A percentile compares a stretch with the other conserved stretches of the same genome.
Conservation (phyloP, 495 filamentous ascomycete genomes). For the Xylaria longipes region DNA sequence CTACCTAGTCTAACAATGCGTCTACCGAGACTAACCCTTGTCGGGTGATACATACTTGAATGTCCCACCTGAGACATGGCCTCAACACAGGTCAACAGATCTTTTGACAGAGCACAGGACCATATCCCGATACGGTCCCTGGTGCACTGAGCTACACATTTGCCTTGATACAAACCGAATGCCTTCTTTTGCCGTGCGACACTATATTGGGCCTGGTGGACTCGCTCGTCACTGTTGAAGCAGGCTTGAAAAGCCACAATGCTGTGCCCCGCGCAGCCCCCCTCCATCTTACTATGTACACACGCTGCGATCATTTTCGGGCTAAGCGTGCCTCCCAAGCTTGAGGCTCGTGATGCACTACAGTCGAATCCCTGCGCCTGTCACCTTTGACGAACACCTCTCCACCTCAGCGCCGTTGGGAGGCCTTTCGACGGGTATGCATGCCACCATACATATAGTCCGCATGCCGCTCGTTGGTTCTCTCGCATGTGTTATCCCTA, state of each 20-base stretch:
- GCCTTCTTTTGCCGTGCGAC: not conserved
- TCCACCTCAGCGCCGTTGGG: conserved; percentile 7
- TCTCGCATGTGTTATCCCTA: conserved; percentile 29
- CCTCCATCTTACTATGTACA: conserved; percentile 1
- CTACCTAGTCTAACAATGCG: not conserved
- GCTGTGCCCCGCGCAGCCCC: conserved; percentile 25
- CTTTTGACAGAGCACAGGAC: conserved; percentile 8
- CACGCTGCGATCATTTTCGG: not conserved
- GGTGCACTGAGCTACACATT: not conserved
- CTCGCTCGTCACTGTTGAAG: not conserved
- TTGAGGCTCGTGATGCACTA: conserved; percentile 25
- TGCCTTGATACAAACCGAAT: not conserved
- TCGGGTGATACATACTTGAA: conserved; percentile 13
- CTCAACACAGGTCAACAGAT: conserved; percentile 19
- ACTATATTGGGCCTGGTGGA: not conserved
- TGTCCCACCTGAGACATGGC: conserved; percentile 8
- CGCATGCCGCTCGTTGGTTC: conserved; percentile 32
- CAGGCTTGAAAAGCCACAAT: conserved; percentile 15
- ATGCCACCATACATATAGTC: conserved; percentile 30
- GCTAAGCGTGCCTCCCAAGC: conserved; percentile 14
- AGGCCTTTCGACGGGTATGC: conserved; percentile 26
- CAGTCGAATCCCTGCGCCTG: not conserved
- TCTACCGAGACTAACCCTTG: conserved; percentile 1
- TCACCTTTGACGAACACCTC: conserved; percentile 13
- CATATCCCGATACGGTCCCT: no score